Conservation (phyloP, 305 asterid species). For the Solanum chacoense region DNA sequence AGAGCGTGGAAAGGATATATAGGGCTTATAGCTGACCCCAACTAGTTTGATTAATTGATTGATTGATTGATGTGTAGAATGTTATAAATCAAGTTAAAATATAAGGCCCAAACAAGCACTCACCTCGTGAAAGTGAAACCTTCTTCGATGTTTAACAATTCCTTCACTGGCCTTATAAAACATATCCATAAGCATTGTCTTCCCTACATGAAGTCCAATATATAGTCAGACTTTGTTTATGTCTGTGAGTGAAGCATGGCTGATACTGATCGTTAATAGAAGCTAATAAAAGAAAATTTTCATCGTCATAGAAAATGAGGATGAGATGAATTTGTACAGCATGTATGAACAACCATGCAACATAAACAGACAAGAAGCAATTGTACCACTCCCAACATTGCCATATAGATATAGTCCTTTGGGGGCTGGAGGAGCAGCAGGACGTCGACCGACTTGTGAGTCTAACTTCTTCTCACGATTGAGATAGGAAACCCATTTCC, state of each 20-base stretch:
- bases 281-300: neutral
- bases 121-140: slow-evolving; percentile 96
- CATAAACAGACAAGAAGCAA: slow-evolving; percentile 18
- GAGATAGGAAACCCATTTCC: slow-evolving; percentile 97
- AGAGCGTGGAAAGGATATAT: neutral
- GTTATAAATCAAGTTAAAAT: neutral
- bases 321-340: neutral
- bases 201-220: slow-evolving; percentile 43
- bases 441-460: slow-evolving; percentile 60
- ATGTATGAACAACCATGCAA: slow-evolving; percentile 1
- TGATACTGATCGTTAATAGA: neutral
- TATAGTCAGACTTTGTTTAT: slow-evolving; percentile 18
- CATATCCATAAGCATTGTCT: slow-evolving; percentile 99
- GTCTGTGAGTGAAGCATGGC: neutral
- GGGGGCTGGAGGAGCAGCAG: slow-evolving; percentile 86
- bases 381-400: slow-evolving; percentile 95
- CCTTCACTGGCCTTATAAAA: slow-evolving; percentile 83
- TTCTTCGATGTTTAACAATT: slow-evolving; percentile 74
- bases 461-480: slow-evolving; percentile 91
- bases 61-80: neutral
- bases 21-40: neutral
- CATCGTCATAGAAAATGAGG: neutral
- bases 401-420: slow-evolving; percentile 88
- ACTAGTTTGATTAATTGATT: neutral
- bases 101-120: slow-evolving; percentile 22